Conservation (phyloP, 1,284 basidiomycete genomes). For the Melampsora americana region DNA sequence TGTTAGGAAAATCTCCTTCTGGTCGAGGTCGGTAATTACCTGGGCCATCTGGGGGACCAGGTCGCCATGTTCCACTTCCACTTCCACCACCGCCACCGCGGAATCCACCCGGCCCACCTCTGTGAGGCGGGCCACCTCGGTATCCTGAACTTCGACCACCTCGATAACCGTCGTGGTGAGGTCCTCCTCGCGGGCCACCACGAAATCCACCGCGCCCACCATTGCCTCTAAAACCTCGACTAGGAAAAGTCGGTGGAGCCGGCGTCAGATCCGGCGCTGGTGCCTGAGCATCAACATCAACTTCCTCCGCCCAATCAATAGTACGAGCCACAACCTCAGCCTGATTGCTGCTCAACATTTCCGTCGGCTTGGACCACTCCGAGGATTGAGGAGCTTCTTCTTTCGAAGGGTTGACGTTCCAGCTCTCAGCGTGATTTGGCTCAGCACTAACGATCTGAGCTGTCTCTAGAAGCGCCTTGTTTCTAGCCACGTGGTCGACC, state of each 20-base stretch:
- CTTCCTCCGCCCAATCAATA: slow-evolving; percentile 44
- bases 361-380: slow-evolving; percentile 25
- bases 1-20: too few species aligned
- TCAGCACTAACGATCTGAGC: slow-evolving; percentile 23
- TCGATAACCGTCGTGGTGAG: slow-evolving; percentile 20
- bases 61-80: slow-evolving; percentile 16
- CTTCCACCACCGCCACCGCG: slow-evolving; percentile 22
- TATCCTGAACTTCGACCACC: slow-evolving; percentile 37
- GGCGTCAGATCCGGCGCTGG: neutral
- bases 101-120: slow-evolving; percentile 16
- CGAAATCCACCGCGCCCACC: slow-evolving; percentile 13
- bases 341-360: slow-evolving; percentile 23
- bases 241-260: slow-evolving; percentile 6
- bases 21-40: too few species aligned
- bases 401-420: slow-evolving; percentile 9
- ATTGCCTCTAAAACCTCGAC: too few species aligned
- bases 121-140: slow-evolving; percentile 27
- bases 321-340: slow-evolving; percentile 36
- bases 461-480: slow-evolving; percentile 37
- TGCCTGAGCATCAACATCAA: slow-evolving; percentile 17
- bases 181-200: neutral
- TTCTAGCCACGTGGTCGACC: slow-evolving; percentile 30
- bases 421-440: neutral
- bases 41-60: too few species aligned
- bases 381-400: slow-evolving; percentile 4